A percentile compares a stretch with the other conserved stretches of the same genome.
phyloP scores from a whole-genome alignment of 257 asterid genomes.

The Thymus quinquecostatus region DNA sequence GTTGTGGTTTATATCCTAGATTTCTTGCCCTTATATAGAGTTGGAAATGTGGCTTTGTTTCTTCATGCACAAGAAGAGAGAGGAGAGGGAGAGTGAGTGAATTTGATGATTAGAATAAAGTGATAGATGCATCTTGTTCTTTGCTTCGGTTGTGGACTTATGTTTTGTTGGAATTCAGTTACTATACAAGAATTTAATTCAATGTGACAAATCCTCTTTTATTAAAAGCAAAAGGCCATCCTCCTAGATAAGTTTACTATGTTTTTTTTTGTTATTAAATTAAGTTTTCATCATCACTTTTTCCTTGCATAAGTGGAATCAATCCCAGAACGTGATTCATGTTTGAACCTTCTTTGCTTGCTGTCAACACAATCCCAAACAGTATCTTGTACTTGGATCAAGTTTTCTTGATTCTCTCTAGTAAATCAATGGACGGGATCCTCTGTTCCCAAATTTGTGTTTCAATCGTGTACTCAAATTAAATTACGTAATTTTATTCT shows the following conservation, averaged over 20 bases:
- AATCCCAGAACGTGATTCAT: constrained; percentile 21
- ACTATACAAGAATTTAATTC: constrained; percentile 1
- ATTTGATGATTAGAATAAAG: constrained; percentile 13
- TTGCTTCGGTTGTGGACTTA: constrained; percentile 14
- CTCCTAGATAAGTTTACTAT: no score
- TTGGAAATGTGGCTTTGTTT: neutral
- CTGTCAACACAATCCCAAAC: neutral
- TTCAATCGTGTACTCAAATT: no score
- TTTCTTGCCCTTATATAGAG: constrained; percentile 22
- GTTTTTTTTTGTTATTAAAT: neutral
- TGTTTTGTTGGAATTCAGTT: constrained; percentile 4
- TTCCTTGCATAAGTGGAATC: neutral
- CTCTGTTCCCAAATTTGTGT: no score
- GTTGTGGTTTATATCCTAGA: neutral
- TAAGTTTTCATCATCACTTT: neutral
- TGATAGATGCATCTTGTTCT: constrained; percentile 18
- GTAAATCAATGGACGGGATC: no score
- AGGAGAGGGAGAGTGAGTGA: neutral
- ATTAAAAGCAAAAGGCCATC: neutral
- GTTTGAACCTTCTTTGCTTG: constrained; percentile 28
- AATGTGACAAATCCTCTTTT: constrained; percentile 8
- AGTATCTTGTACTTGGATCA: neutral
- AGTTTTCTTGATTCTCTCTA: neutral
- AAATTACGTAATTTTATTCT: no score
- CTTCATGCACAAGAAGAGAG: neutral